Base-by-base conservation (phyloP, 176 grass and related monocot genomes). In the Aegilops tauschii region DNA sequence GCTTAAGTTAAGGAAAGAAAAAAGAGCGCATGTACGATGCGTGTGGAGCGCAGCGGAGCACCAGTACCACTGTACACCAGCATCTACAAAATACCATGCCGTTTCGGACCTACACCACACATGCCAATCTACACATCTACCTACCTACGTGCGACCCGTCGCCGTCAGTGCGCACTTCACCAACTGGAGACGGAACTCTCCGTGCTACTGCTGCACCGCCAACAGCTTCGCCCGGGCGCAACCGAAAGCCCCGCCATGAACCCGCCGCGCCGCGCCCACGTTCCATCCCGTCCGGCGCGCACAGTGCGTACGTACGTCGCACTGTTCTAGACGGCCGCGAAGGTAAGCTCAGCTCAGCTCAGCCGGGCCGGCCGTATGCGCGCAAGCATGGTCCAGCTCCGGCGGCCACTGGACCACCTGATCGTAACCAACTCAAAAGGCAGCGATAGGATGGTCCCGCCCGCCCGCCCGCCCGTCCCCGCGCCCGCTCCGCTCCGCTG, bases 351-450 rank as follows among this genome's bases (percentile, higher is more conserved):
- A 17, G 49, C 44, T 47, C 44, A 9, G 21, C 14, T 35, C 31
- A 20, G 80, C 80, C 44, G 6, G 14, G 7, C 39, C 21, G 56
- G 35, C 36, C 64, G 67, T 37, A 72, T 31, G 56, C 36, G 42
- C 50, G 50, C 50, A 54, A 18, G 50, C 29, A 63, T 77, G 83
- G 83, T 86, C 88, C 83, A 37, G 65, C 59, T 10, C 6, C 45
- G 6, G 23, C 34, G 0, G 4, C 29, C 8, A 3, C 6, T 77
- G 89, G 89, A 91, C 89, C 89, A 91, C 89, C 89, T 91, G 89
- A 88, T 85, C 89, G 67, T 88, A 91, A 91, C 81, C 81, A 71
- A 88, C 82, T 88, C 80, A 70, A 84, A 88, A 88, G 76, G 39
- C 64, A 70, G 64, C 47, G 74, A 77, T 77, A 77, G 39, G 28